Base-by-base conservation (phyloP, 2,329 filamentous ascomycete genomes). In the Neofusicoccum cordaticola region DNA sequence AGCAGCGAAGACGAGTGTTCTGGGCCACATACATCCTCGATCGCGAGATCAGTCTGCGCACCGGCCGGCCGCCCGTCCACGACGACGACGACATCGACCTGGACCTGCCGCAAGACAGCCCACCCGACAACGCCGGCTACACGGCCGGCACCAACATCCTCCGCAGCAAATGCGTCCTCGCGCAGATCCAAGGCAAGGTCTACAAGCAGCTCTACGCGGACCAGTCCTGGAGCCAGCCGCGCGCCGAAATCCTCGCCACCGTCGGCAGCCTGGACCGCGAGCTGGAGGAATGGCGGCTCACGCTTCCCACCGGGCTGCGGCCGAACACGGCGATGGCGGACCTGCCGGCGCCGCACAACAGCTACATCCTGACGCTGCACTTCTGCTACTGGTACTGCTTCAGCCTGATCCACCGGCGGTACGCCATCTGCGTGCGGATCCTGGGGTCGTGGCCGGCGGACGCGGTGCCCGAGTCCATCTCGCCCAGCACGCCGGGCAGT, bases 141-240 rank as follows among this genome's bases (percentile, higher is more conserved):
- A 4, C 47, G 5, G 56, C 22, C 27, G 17, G n/a, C 27, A 7
- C 17, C 31, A 45, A 60, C 41, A 22, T 60, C 8, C 47, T 60
- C 42, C 42, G 31, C 5, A 42, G n/a, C 5, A 45, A 45, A 12
- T 37, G 27, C 42, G 5, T 12, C n/a, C 22, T 60, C 31, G 56
- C 56, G 4, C 41, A n/a, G 8, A 37, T 60, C 11, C 56, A 60
- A n/a, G 41, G 41, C 2, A 19, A 12, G 2, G 17, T 60, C 3
- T 60, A 60, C 56, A 60, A 48, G 22, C 42, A 39, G 42, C 56
- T 60, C 15, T 60, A 60, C n/a, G 22, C 56, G 11, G 42, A 47
- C 27, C 42, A 47, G 2, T 15, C 56, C 11, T 60, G 56, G 56
- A 11, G 22, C 1, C 56, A 13, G 4, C 31, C 56, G 15, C 42